These are phyloP conservation scores for Sporobolomyces pararoseus DNA, from an alignment of 768 basidiomycete species.

Conservation along the genomic window DNA sequence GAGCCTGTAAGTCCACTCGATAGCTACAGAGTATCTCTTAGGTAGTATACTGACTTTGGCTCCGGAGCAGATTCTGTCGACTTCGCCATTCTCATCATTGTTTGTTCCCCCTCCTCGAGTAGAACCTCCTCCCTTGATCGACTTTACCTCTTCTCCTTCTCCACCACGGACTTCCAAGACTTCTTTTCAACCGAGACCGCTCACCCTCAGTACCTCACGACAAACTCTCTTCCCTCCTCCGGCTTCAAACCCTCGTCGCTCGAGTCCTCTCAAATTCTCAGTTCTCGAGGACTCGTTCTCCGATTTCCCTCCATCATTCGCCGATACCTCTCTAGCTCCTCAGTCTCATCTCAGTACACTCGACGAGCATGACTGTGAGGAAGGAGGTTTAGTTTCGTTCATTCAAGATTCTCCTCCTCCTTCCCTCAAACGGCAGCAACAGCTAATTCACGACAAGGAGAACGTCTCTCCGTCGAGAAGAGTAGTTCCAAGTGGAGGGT, in stretches of 20 bases:
- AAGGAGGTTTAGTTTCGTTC: slow-evolving; percentile 9
- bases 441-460: slow-evolving; percentile 1
- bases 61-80: neutral
- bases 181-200: neutral
- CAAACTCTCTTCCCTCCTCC: slow-evolving; percentile 4
- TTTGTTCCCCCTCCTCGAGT: neutral
- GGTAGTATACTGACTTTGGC: neutral
- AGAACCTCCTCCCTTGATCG: slow-evolving; percentile 16
- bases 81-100: slow-evolving; percentile 4
- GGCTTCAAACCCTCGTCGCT: slow-evolving; percentile 1
- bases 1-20: slow-evolving; percentile 1
- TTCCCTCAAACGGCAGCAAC: neutral
- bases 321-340: neutral
- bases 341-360: neutral
- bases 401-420: slow-evolving; percentile 7
- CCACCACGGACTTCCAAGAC: neutral
- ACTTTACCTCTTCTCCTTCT: slow-evolving; percentile 8
- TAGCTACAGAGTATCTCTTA: neutral
- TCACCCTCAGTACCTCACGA: neutral
- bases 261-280: slow-evolving; percentile 21
- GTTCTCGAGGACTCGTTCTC: slow-evolving; percentile 29
- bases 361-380: neutral
- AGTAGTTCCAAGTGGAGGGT: no score
- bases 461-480: neutral
- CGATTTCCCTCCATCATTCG: slow-evolving; percentile 9